A percentile compares a stretch with the other conserved stretches of the same genome.
Evolutionary conservation across 1,139 yeast genomes (phyloP).

Genomic region (Debaryomyces subglobosus): DNA sequence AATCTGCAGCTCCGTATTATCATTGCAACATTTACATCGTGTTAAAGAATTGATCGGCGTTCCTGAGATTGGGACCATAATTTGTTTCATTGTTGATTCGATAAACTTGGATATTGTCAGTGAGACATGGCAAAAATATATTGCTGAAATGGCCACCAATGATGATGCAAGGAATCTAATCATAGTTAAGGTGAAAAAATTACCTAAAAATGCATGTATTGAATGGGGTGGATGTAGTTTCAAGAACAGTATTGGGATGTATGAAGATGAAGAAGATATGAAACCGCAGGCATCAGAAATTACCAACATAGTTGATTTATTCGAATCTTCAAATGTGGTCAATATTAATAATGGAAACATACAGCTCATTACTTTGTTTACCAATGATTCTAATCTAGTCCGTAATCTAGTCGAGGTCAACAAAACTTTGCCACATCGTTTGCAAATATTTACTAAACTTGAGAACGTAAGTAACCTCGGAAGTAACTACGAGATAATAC

Average conservation of each 20-base stretch:
- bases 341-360: constrained; percentile 16
- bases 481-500: constrained; percentile 1
- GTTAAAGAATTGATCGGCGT: constrained; percentile 60
- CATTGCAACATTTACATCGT: constrained; percentile 76
- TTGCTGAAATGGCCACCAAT: constrained; percentile 18
- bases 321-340: constrained; percentile 15
- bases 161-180: constrained; percentile 34
- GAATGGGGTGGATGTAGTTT: constrained; percentile 79
- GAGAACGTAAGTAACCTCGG: not conserved
- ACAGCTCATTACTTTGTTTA: constrained; percentile 17
- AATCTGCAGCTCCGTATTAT: constrained; percentile 45
- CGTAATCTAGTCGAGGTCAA: constrained; percentile 13
- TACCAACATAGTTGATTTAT: constrained; percentile 1
- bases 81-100: constrained; percentile 55
- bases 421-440: constrained; percentile 8
- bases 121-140: constrained; percentile 44
- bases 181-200: constrained; percentile 58
- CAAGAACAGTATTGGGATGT: constrained; percentile 36
- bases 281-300: constrained; percentile 13
- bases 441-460: constrained; percentile 17
- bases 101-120: constrained; percentile 30
- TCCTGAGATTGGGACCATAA: constrained; percentile 43
- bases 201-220: constrained; percentile 71
- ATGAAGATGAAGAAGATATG: constrained; percentile 46
- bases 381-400: constrained; percentile 20